phyloP scores from a whole-genome alignment of 257 asterid genomes.

The Thymus mandschuricus region DNA sequence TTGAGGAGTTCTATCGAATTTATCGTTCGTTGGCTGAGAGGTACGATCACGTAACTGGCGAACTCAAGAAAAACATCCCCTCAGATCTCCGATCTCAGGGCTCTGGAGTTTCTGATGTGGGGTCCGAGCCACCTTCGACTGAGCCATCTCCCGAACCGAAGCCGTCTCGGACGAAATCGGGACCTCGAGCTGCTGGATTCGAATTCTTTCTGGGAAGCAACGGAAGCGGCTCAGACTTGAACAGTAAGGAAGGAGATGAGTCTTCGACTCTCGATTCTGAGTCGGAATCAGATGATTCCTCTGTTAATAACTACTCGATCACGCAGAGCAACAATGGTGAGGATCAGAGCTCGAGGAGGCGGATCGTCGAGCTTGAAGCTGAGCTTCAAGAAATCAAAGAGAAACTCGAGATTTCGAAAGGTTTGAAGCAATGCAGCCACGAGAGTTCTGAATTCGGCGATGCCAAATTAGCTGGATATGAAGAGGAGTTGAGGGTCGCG shows the following conservation, averaged over 20 bases:
- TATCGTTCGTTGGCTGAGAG: slow-evolving; percentile 72
- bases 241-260: slow-evolving; percentile 73
- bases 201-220: slow-evolving; percentile 66
- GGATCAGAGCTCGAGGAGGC: slow-evolving; percentile 52
- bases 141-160: slow-evolving; percentile 53
- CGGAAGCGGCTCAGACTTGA: slow-evolving; percentile 59
- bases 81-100: slow-evolving; percentile 91
- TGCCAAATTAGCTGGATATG: slow-evolving; percentile 49
- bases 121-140: slow-evolving; percentile 68
- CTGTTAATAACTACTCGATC: slow-evolving; percentile 62
- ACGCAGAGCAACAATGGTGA: slow-evolving; percentile 52
- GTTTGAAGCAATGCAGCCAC: slow-evolving; percentile 27
- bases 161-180: slow-evolving; percentile 56
- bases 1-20: slow-evolving; percentile 70
- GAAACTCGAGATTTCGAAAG: slow-evolving; percentile 47
- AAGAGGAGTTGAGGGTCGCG: slow-evolving; percentile 63
- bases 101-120: slow-evolving; percentile 73
- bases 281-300: slow-evolving; percentile 84
- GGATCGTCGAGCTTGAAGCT: slow-evolving; percentile 58
- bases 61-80: slow-evolving; percentile 62
- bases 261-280: slow-evolving; percentile 77
- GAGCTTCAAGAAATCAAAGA: slow-evolving; percentile 71
- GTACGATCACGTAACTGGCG: slow-evolving; percentile 71
- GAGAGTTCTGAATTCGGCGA: slow-evolving; percentile 40
- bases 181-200: slow-evolving; percentile 88